Base-by-base conservation (phyloP, 2,329 filamentous ascomycete species). In the Venturia carpophila region DNA sequence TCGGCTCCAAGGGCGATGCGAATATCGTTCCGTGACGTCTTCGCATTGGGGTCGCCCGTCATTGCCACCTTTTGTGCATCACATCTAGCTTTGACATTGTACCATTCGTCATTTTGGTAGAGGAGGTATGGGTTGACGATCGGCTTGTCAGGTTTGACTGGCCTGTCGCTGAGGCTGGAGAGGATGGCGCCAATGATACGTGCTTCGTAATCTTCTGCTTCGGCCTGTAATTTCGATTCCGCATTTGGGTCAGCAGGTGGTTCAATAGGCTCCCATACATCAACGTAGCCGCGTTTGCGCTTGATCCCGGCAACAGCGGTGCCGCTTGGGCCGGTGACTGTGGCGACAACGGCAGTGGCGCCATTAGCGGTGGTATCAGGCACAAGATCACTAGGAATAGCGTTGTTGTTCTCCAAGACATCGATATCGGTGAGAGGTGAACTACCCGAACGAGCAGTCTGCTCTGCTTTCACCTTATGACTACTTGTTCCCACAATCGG, bases 81-180 rank as follows among this genome's bases (percentile, higher is more conserved):
- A 71, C 88, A 89, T 71, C 88, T 83, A 4, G 83, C 76, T 71
- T 86, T 87, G 69, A 83, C 84, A 47, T 79, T 78, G 56, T 81
- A 78, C 85, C 85, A 88, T 68, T 83, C 81, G 71, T 86, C 87
- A 69, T 92, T 95, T 73, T 92, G 93, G 76, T 90, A 99, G 62
- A 97, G 82, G 37, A 96, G 82, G 75, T 96, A 97, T 0, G 93
- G 89, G 72, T 95, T 97, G 4, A 88, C 86, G 0, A 88, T 86
- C 0, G 87, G 83, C 68, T 93, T 90, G 63, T 81, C 78, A 5
- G 93, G 92, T 63, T 85, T 87, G 65, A 83, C 78, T 0, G 91
- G 90, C 4, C 89, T 85, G 21, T 89, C 84, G n/a, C 93, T 93
- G 58, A 96, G 84, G 69, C 83, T 76, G 21, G 76, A 74, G 41